Base-by-base conservation (phyloP, 768 basidiomycete genomes). In the Boletus reticuloceps region DNA sequence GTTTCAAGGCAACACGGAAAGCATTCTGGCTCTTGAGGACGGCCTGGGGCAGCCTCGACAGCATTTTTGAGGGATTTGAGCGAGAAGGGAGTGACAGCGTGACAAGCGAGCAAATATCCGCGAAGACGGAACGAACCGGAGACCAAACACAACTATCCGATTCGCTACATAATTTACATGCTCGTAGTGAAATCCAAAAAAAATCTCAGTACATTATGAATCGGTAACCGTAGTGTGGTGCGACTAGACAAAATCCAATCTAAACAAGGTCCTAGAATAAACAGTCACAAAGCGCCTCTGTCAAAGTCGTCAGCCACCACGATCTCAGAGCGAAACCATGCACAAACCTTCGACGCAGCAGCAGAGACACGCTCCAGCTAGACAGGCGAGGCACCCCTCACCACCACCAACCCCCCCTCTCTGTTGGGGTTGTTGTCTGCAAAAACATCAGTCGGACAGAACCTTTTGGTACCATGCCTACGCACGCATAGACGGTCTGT, bases 401-500 rank as follows among this genome's bases (percentile, higher is more conserved):
- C 68, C 70, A 39, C 72, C 71, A 19, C 64, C 58, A 13, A 64
- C 67, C 20, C 74, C 74, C 39, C 74, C 55, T 42, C 72, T 67
- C 53, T 75, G 75, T 8, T 22, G 14, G 16, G 71, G 72, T 60
- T 79, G 78, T 67, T 77, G 78, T 46, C 77, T 79, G 45, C 14
- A 22, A 20, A 44, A n/a, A 29, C 10, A 9, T 65, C 11, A 63
- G 50, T 25, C 47, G 20, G 27, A 40, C 20, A 40, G 2, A 7
- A 5, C 12, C 10, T 14, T 5, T 8, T 37, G 34, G 40, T 37
- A 16, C 5, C 19, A 9, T 34, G 6, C 6, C 17, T 36, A 79
- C 88, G 60, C 65, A 91, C 89, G 91, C 87, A 65, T 89, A 88
- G 50, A 92, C 84, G 1, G 86, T 84, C 68, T 92, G 89, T 17